Evolutionary conservation across 768 basidiomycete species (phyloP).

Genomic region (Russula sp.): DNA sequence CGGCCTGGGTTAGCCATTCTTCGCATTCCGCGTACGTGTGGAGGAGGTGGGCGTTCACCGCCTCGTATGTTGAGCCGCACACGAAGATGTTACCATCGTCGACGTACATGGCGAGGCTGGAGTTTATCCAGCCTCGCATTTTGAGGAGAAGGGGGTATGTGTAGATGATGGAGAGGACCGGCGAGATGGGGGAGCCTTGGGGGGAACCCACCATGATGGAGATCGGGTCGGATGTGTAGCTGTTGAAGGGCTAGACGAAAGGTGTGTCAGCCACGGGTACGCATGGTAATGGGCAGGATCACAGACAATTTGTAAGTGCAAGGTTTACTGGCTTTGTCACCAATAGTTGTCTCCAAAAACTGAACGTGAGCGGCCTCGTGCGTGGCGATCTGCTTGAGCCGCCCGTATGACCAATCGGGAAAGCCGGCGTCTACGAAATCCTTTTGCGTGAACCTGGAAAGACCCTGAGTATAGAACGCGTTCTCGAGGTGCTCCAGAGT

Average conservation of each 20-base stretch:
- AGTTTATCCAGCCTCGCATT: too few species aligned
- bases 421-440: slow-evolving; percentile 37
- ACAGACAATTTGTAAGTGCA: slow-evolving; percentile 37
- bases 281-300: neutral
- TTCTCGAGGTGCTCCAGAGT: slow-evolving; percentile 37
- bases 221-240: too few species aligned
- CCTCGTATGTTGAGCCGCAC: too few species aligned
- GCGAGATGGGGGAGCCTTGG: too few species aligned
- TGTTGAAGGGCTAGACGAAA: slow-evolving; percentile 35
- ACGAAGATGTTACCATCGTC: too few species aligned
- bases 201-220: too few species aligned
- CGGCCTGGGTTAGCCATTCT: too few species aligned
- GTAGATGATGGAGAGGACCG: too few species aligned
- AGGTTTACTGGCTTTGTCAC: slow-evolving; percentile 33
- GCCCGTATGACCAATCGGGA: slow-evolving; percentile 34
- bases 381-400: slow-evolving; percentile 33
- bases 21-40: too few species aligned
- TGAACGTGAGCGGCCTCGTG: slow-evolving; percentile 41
- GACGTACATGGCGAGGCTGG: too few species aligned
- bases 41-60: too few species aligned
- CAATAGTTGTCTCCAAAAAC: slow-evolving; percentile 33
- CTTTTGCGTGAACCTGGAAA: slow-evolving; percentile 34
- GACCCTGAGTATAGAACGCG: slow-evolving; percentile 31
- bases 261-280: neutral
- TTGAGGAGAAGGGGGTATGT: too few species aligned